phyloP scores from a whole-genome alignment of 2,329 filamentous ascomycete species.

The Dendrostoma leiphaemia region DNA sequence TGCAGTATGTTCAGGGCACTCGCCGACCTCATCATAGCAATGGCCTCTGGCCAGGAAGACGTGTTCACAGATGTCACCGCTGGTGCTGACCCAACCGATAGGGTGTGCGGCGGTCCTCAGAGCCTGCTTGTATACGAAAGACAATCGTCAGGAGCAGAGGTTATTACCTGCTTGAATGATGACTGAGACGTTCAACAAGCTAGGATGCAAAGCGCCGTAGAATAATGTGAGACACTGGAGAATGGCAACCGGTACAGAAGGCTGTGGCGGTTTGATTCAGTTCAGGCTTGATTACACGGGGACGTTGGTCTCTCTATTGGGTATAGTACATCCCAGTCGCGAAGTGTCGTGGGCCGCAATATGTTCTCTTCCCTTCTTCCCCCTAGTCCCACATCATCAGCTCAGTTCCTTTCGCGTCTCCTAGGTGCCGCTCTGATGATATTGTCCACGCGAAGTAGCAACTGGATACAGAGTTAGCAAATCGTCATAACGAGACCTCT shows the following conservation, averaged over 20 bases:
- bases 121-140: neutral
- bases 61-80: no score
- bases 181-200: no score
- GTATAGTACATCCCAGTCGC: conserved; percentile 20
- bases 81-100: neutral
- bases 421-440: conserved; percentile 94
- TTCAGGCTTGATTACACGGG: conserved; percentile 16
- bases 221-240: neutral
- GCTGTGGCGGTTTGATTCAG: neutral
- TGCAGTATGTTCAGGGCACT: no score
- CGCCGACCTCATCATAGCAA: no score
- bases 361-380: neutral
- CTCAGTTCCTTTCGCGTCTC: conserved; percentile 72
- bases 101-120: neutral
- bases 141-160: no score
- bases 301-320: conserved; percentile 18
- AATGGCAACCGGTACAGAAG: neutral
- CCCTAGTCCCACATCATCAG: neutral
- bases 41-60: no score
- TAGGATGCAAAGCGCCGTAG: no score
- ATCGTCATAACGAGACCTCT: conserved; percentile 24
- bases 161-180: no score
- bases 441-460: conserved; percentile 92
- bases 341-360: neutral
- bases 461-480: conserved; percentile 41